Evolutionary conservation across 352 stramenopile species (phyloP).

Genomic region (Thalassiosira livingstoniorum): DNA sequence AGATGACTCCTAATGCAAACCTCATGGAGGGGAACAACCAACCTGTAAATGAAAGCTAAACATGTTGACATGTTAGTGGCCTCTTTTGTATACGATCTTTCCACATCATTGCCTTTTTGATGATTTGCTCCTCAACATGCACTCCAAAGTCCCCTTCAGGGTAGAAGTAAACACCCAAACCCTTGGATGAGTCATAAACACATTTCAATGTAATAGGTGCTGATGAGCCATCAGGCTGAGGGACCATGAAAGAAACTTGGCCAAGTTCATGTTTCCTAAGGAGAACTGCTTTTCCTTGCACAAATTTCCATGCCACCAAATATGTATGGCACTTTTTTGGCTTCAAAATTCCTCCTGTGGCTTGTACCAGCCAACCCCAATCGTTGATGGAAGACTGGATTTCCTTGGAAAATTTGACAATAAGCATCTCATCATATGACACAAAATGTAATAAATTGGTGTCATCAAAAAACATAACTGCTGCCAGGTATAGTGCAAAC

Average conservation of each 20-base stretch:
- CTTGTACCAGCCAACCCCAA: constrained; percentile 15
- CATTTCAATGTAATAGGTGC: constrained; percentile 21
- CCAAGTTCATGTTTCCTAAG: constrained; percentile 1
- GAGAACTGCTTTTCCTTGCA: constrained; percentile 3
- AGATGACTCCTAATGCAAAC: neutral
- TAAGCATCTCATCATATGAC: neutral
- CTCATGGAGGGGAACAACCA: neutral
- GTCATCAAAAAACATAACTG: constrained; percentile 20
- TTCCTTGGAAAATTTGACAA: neutral
- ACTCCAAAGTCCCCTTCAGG: neutral
- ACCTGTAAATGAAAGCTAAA: neutral
- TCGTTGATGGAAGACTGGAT: neutral
- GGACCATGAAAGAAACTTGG: constrained; percentile 9
- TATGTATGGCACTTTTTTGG: constrained; percentile 27
- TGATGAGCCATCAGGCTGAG: constrained; percentile 18
- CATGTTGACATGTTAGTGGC: neutral
- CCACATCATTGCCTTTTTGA: constrained; percentile 20
- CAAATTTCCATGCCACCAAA: constrained; percentile 25
- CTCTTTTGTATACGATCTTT: neutral
- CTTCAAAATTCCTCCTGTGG: constrained; percentile 35
- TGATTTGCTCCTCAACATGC: neutral
- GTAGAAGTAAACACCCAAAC: constrained; percentile 24
- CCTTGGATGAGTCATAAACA: constrained; percentile 8
- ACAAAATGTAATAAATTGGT: constrained; percentile 17
- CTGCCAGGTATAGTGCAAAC: too few relatives aligned